Base-by-base conservation (phyloP, 148 eudicot genomes). In the Cornus suecica region DNA sequence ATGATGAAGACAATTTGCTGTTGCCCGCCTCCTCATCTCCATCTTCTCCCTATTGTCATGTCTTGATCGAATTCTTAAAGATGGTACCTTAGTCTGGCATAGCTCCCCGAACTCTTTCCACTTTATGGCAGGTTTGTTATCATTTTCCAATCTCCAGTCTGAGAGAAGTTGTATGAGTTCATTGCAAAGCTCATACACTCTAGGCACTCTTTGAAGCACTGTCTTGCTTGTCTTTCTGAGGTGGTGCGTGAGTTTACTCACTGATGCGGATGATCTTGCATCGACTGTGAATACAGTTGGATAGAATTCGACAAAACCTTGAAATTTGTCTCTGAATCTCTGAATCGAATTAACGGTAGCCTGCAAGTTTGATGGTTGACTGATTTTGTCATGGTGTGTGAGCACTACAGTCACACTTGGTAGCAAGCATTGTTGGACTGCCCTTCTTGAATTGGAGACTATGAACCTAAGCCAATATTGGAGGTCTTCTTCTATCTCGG, bases 391-490 rank as follows among this genome's bases (percentile, higher is more conserved):
- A 14, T 60, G 70, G 83, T 92, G 93, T 72, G 97, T 90, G 31
- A 95, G 88, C 41, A 90, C 92, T 51, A 91, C 76, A 58, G 97
- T 87, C 37, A 91, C 93, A 85, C 88, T 91, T 32, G 99, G 94
- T 66, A 92, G 84, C 89, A 89, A 86, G 77, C 94, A 89, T 77
- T 91, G 99, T 82, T 90, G 91, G 71, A 82, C 92, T 28, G 94
- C 91, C 77, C 87, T 86, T 84, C 65, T 89, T 34, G 97, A 95
- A 89, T 92, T 92, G 66, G 99, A 90, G 65, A 91, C 94, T 65
- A 92, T 87, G 81, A 86, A 90, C 71, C 97, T 88, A 20, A 95
- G 97, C 99, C 99, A 95, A 79, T 92, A 91, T 37, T 89, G 89
- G 15, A 95, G 79, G 75, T 95, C 99, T 78, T 94, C 94, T 90